A percentile compares a stretch with the other conserved stretches of the same genome.
Conservation (phyloP, 176 grass and related monocot genomes). For the Oryza brachyantha region DNA sequence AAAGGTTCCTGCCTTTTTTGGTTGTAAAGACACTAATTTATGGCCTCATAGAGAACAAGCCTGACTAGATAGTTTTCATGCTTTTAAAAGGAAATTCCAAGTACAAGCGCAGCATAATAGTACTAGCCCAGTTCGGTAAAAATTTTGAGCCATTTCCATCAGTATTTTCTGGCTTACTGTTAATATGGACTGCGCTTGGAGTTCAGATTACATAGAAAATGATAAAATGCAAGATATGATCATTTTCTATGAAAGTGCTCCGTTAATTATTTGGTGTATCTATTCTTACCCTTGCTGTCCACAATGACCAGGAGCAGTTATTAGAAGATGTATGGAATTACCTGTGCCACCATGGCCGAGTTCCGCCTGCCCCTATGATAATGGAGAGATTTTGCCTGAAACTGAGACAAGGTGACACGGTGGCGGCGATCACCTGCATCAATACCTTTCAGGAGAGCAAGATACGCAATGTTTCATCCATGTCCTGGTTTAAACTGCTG, state of each 20-base stretch:
- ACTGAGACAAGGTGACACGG: constrained; percentile 58
- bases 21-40: neutral
- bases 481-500: constrained; percentile 71
- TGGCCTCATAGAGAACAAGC: neutral
- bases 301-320: constrained; percentile 53
- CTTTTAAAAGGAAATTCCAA: neutral
- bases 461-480: constrained; percentile 50
- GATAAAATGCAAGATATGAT: neutral
- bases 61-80: neutral
- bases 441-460: constrained; percentile 51
- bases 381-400: constrained; percentile 94
- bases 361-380: constrained; percentile 64
- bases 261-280: neutral
- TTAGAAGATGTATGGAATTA: constrained; percentile 71
- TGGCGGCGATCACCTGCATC: constrained; percentile 52
- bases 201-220: constrained; percentile 2
- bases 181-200: neutral
- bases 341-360: constrained; percentile 46
- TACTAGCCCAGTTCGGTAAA: neutral
- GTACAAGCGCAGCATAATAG: neutral
- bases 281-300: constrained; percentile 33
- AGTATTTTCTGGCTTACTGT: neutral
- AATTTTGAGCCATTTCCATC: neutral
- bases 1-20: neutral
- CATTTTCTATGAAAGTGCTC: neutral